These are phyloP conservation scores for Hyphopichia buzzinii DNA, from an alignment of 1,139 yeast genomes.

Conservation along the genomic window DNA sequence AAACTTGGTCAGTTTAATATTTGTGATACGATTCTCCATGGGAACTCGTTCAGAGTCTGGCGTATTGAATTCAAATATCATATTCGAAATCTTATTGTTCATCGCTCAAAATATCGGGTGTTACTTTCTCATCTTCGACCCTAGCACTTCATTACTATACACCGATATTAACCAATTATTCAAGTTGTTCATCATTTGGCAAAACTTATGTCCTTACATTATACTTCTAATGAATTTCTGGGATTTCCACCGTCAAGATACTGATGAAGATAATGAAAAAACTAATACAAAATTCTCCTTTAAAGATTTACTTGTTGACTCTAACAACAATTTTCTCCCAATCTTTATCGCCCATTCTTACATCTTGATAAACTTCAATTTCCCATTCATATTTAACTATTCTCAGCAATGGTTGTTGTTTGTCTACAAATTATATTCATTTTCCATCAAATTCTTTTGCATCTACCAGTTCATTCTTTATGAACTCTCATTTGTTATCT, in stretches of 20 bases:
- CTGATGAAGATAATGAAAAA: background rate
- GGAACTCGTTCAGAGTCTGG: slow-evolving; percentile 6
- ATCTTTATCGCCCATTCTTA: slow-evolving; percentile 28
- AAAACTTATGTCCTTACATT: slow-evolving; percentile 13
- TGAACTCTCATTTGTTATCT: slow-evolving; percentile 16
- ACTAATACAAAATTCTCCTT: slow-evolving; percentile 1
- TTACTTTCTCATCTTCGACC: slow-evolving; percentile 9
- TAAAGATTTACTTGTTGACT: slow-evolving; percentile 13
- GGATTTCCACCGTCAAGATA: slow-evolving; percentile 7
- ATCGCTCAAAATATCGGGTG: slow-evolving; percentile 15
- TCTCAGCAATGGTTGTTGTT: slow-evolving; percentile 4
- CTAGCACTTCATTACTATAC: slow-evolving; percentile 10
- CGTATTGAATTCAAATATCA: background rate
- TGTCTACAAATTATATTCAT: slow-evolving; percentile 15
- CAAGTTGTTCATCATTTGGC: slow-evolving; percentile 9
- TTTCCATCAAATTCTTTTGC: slow-evolving; percentile 25
- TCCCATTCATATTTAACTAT: slow-evolving; percentile 11
- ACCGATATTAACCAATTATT: slow-evolving; percentile 6
- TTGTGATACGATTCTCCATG: slow-evolving; percentile 18
- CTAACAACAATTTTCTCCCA: slow-evolving; percentile 28
- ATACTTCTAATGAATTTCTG: slow-evolving; percentile 14
- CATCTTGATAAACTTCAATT: slow-evolving; percentile 16
- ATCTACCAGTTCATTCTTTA: slow-evolving; percentile 24
- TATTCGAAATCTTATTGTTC: slow-evolving; percentile 15
- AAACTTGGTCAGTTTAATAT: slow-evolving; percentile 19